phyloP scores from a whole-genome alignment of 306 rosid species.

The Medicago ruthenica region DNA sequence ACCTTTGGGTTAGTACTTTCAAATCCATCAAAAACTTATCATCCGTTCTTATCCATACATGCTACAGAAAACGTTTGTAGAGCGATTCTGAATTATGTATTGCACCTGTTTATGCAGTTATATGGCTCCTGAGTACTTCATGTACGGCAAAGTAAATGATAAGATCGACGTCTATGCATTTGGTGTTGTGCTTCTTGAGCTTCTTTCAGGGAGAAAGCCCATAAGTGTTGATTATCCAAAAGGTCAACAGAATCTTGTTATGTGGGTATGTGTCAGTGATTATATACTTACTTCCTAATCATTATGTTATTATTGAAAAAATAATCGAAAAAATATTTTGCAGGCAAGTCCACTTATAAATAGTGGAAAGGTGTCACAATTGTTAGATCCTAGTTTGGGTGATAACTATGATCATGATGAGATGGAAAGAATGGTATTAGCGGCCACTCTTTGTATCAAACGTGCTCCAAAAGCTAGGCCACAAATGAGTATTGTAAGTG shows the following conservation, averaged over 20 bases:
- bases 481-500: slow-evolving; percentile 84
- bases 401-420: slow-evolving; percentile 62
- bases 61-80: slow-evolving; percentile 18
- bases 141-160: slow-evolving; percentile 91
- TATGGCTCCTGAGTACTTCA: slow-evolving; percentile 97
- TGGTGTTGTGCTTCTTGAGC: slow-evolving; percentile 95
- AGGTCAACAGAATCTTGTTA: slow-evolving; percentile 91
- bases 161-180: slow-evolving; percentile 94
- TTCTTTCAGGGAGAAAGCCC: slow-evolving; percentile 93
- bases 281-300: slow-evolving; percentile 31
- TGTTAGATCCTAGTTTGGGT: slow-evolving; percentile 79
- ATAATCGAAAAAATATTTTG: slow-evolving; percentile 27
- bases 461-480: slow-evolving; percentile 93
- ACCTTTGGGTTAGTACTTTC: slow-evolving; percentile 85
- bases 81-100: slow-evolving; percentile 31
- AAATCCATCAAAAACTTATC: slow-evolving; percentile 17
- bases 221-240: slow-evolving; percentile 75
- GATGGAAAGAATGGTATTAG: slow-evolving; percentile 83
- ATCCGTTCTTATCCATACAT: slow-evolving; percentile 15
- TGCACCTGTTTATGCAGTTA: slow-evolving; percentile 63
- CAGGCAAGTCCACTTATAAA: slow-evolving; percentile 90
- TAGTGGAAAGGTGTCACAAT: slow-evolving; percentile 68
- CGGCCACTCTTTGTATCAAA: slow-evolving; percentile 87
- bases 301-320: slow-evolving; percentile 5
- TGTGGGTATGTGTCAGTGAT: slow-evolving; percentile 79